These are phyloP conservation scores for Arbutus unedo DNA, from an alignment of 148 eudicot genomes.

Conservation along the genomic window DNA sequence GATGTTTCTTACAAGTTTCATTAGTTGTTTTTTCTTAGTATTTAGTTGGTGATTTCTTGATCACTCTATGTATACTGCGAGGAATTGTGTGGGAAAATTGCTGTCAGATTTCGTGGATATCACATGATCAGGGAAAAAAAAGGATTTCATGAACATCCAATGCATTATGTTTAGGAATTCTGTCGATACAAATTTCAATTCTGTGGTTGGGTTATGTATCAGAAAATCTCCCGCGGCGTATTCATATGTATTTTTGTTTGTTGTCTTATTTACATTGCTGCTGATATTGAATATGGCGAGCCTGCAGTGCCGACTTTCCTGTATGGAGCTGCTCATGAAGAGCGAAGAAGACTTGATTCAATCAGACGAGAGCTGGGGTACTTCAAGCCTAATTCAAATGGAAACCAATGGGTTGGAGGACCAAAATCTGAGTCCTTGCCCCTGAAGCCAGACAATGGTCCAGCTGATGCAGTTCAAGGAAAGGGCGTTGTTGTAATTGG, in stretches of 20 bases:
- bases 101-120: not conserved
- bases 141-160: not conserved
- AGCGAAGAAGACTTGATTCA: constrained; percentile 61
- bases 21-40: not conserved
- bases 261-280: constrained; percentile 1
- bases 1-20: not conserved
- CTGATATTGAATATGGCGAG: constrained; percentile 16
- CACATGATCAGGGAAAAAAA: not conserved
- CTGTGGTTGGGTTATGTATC: not conserved
- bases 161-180: not conserved
- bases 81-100: not conserved
- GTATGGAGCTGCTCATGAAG: constrained; percentile 74
- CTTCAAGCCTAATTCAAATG: constrained; percentile 61
- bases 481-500: constrained; percentile 71
- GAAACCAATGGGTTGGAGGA: constrained; percentile 73
- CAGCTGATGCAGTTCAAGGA: constrained; percentile 35
- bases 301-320: constrained; percentile 76
- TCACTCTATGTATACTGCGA: not conserved
- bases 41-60: not conserved
- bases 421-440: constrained; percentile 38
- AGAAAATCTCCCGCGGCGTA: not conserved
- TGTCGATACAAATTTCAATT: not conserved
- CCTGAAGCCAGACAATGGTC: constrained; percentile 68
- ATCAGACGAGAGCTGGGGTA: constrained; percentile 83
- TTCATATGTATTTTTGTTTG: not conserved